These are phyloP conservation scores for Backusella morwellensis DNA, from an alignment of 192 early-diverging fungal genomes.

Conservation along the genomic window DNA sequence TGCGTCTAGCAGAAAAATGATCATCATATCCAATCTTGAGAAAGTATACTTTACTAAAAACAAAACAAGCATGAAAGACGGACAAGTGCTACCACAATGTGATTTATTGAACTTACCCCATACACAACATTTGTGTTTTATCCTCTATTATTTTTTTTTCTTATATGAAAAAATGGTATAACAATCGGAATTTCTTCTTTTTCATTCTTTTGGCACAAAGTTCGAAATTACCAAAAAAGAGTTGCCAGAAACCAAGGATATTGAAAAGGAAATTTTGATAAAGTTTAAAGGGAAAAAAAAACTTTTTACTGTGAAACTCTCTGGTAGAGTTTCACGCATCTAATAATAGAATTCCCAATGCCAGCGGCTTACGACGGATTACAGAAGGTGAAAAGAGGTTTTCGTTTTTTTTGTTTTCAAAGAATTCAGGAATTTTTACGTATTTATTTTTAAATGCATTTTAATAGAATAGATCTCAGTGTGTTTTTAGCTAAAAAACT, in stretches of 20 bases:
- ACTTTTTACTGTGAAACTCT: background rate
- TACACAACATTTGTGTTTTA: background rate
- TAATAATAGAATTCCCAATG: background rate
- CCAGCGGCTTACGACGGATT: background rate
- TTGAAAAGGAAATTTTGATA: background rate
- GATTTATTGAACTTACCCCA: background rate
- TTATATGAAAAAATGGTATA: background rate
- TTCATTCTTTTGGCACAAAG: background rate
- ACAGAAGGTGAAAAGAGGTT: background rate
- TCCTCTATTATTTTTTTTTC: background rate
- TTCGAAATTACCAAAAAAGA: background rate
- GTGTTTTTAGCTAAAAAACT: background rate
- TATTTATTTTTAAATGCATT: background rate
- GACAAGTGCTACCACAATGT: background rate
- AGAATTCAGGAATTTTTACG: background rate
- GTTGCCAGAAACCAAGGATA: background rate
- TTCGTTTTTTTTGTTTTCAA: background rate
- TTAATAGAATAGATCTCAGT: background rate
- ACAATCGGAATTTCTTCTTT: background rate
- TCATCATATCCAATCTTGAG: background rate
- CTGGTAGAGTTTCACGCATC: background rate
- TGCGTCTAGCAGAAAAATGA: background rate
- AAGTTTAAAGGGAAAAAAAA: background rate
- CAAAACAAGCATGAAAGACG: background rate
- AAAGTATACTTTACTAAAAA: background rate